Conservation (phyloP, 2,329 filamentous ascomycete species). For the Lecanicillium sp. region DNA sequence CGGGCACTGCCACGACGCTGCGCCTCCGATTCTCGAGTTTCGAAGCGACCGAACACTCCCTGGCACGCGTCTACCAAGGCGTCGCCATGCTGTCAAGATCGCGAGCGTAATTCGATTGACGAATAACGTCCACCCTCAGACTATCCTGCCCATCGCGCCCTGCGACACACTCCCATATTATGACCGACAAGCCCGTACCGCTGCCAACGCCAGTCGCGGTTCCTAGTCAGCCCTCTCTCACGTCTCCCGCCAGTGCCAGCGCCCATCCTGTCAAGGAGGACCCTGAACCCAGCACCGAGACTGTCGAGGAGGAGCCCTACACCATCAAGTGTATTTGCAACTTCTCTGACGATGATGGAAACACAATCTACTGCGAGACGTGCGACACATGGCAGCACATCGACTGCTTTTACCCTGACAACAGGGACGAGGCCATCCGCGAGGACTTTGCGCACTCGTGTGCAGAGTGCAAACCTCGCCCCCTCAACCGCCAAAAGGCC, state of each 20-base stretch:
- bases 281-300: constrained; percentile 43
- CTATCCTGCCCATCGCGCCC: constrained; percentile 20
- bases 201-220: constrained; percentile 50
- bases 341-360: constrained; percentile 91
- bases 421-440: constrained; percentile 65
- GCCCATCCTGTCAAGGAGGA: constrained; percentile 34
- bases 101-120: constrained; percentile 42
- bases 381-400: constrained; percentile 99
- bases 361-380: constrained; percentile 90
- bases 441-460: constrained; percentile 76
- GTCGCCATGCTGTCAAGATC: constrained; percentile 55
- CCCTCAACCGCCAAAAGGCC: constrained; percentile 67
- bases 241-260: constrained; percentile 23
- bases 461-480: constrained; percentile 76
- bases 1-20: not conserved
- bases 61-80: constrained; percentile 40
- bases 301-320: constrained; percentile 70
- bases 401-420: constrained; percentile 82
- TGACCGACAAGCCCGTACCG: constrained; percentile 53
- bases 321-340: constrained; percentile 98
- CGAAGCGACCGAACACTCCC: constrained; percentile 16
- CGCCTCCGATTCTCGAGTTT: not conserved
- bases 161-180: constrained; percentile 48
- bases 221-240: constrained; percentile 46
- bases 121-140: constrained; percentile 30